Base-by-base conservation (phyloP, 2,329 filamentous ascomycete genomes). In the Orbilia oligospora region DNA sequence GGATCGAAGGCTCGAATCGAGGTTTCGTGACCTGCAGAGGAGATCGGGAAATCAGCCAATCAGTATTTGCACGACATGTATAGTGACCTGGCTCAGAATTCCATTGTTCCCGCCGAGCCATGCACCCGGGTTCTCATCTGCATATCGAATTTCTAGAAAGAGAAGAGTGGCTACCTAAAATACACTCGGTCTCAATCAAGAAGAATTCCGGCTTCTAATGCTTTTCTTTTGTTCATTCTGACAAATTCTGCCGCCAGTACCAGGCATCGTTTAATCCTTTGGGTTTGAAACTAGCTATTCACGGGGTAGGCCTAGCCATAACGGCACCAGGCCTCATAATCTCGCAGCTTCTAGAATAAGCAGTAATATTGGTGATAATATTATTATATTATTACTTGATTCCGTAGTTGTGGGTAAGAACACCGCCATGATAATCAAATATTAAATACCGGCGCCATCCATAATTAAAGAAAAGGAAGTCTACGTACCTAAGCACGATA, bases 101-200 rank as follows among this genome's bases (percentile, higher is more conserved):
- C 22, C 16, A 51, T 24, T 22, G 20, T 24, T 24, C 10, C 16
- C 48, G 48, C 48, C 20, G 48, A 24, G 48, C 18, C 30, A 58
- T 38, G 22, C 53, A n/a, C 36, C 24, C 36, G 56, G 56, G 33
- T 44, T n/a, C 36, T 10, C n/a, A 16, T 16, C 5, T 27, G 33
- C 56, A 61, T 61, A 61, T 24, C 33, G 56, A 61, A 61, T 61
- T 61, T 61, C 56, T 61, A 61, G 56, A 61, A 56, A 56, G 30
- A 27, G 27, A 22, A 38, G 16, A 38, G 16, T 61, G 36, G 56
- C 22, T 61, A 61, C 56, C 56, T 61, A 61, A 46, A 46, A 46
- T 51, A 49, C 2, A 8, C 14, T 38, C n/a, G 30, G 20, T 22
- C n/a, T 58, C n/a, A 20, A 44, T 61, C 22, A 9, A 61, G 20